Evolutionary conservation across 2,329 filamentous ascomycete species (phyloP).

Genomic region (Colletotrichum sp.): DNA sequence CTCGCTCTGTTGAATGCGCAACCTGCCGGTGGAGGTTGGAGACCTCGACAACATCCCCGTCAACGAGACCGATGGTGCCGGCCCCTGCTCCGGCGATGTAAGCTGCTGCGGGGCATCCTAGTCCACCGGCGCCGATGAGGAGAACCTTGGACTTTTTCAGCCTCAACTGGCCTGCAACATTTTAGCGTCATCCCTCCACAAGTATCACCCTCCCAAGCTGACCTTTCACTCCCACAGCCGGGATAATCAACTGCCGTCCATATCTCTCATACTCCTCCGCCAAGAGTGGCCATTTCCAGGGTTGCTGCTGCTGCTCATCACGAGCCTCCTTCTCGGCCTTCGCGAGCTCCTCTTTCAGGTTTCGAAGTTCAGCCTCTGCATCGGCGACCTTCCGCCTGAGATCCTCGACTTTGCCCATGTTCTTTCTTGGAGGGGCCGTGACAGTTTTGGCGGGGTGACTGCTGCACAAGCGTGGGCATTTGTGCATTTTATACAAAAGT

Average conservation of each 20-base stretch:
- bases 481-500: not conserved
- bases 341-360: slow-evolving; percentile 49
- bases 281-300: slow-evolving; percentile 69
- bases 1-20: slow-evolving; percentile 71
- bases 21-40: slow-evolving; percentile 96
- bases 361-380: slow-evolving; percentile 51
- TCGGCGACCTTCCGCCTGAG: slow-evolving; percentile 52
- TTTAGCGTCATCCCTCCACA: not conserved
- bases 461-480: not conserved
- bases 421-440: not conserved
- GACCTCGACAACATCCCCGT: slow-evolving; percentile 84
- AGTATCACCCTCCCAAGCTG: slow-evolving; percentile 4
- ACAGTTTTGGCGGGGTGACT: not conserved
- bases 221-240: slow-evolving; percentile 79
- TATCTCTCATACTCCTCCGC: slow-evolving; percentile 83
- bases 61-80: slow-evolving; percentile 81
- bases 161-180: slow-evolving; percentile 70
- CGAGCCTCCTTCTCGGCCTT: slow-evolving; percentile 36
- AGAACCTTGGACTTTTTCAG: slow-evolving; percentile 75
- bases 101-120: slow-evolving; percentile 91
- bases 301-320: not conserved
- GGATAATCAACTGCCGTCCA: slow-evolving; percentile 88
- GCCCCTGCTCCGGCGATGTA: slow-evolving; percentile 92
- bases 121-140: slow-evolving; percentile 83
- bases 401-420: slow-evolving; percentile 43